Conservation (phyloP, 73 alveolate genomes). For the Stentor coeruleus region DNA sequence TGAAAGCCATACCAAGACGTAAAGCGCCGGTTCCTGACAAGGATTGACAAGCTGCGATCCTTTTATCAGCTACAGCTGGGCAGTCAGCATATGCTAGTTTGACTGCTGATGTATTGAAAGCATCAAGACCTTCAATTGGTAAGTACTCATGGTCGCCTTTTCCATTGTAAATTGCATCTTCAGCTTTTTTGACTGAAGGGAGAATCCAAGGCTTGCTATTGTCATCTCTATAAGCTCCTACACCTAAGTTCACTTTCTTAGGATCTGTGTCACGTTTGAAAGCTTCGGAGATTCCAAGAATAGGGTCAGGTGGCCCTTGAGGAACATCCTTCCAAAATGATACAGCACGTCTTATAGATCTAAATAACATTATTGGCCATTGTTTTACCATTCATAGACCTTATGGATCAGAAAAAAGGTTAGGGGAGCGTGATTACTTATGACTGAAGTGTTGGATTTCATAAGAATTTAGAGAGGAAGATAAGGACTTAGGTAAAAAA, state of each 20-base stretch:
- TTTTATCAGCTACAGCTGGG: constrained; percentile 41
- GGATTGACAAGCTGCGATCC: constrained; percentile 79
- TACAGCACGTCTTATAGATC: constrained; percentile 23
- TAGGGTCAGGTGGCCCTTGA: constrained; percentile 91
- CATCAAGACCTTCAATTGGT: constrained; percentile 82
- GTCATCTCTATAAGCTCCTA: constrained; percentile 95
- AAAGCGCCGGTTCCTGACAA: constrained; percentile 97
- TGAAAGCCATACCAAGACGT: constrained; percentile 78
- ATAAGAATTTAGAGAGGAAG: no score
- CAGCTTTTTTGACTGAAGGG: constrained; percentile 66
- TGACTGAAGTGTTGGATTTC: no score
- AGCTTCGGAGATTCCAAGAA: constrained; percentile 76
- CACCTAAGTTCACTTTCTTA: constrained; percentile 78
- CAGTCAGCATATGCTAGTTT: constrained; percentile 81
- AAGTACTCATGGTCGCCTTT: constrained; percentile 87
- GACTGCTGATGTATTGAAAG: constrained; percentile 57
- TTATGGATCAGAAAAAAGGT: no score
- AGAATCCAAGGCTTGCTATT: constrained; percentile 61
- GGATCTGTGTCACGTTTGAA: constrained; percentile 81
- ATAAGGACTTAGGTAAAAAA: no score
- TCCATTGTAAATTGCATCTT: constrained; percentile 57
- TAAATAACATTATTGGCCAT: constrained; percentile 29
- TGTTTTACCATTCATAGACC: not conserved
- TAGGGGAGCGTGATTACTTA: no score
- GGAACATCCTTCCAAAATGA: constrained; percentile 66